phyloP scores from a whole-genome alignment of 768 basidiomycete species.

The Omphalotus guepiniiformis region DNA sequence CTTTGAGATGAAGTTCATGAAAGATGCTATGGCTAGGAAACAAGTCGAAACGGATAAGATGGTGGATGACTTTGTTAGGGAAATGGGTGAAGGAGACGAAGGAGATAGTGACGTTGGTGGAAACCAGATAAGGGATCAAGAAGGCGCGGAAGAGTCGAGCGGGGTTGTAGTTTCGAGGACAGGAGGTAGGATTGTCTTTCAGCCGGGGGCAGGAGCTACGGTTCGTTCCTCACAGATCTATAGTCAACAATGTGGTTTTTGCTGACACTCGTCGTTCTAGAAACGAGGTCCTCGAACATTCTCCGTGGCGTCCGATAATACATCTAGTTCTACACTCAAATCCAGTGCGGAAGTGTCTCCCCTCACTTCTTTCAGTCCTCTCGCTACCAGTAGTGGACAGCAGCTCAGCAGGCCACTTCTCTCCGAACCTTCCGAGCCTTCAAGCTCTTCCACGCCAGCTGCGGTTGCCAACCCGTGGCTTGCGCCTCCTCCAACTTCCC shows the following conservation, averaged over 20 bases:
- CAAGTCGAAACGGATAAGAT: constrained; percentile 51
- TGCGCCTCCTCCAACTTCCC: constrained; percentile 22
- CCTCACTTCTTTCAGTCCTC: constrained; percentile 9
- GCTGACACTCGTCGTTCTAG: background rate
- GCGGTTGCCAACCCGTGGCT: constrained; percentile 79
- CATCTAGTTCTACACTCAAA: constrained; percentile 66
- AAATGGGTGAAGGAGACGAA: constrained; percentile 47
- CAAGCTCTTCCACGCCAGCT: constrained; percentile 17
- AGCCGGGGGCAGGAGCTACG: constrained; percentile 43
- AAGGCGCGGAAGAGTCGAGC: constrained; percentile 19
- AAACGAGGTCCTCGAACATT: background rate
- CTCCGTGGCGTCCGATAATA: constrained; percentile 38
- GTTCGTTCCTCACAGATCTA: background rate
- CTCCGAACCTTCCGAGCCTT: constrained; percentile 7
- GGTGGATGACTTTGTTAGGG: constrained; percentile 69
- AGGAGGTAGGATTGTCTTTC: constrained; percentile 64
- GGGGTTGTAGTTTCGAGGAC: constrained; percentile 49
- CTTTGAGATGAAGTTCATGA: constrained; percentile 99
- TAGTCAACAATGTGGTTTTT: background rate
- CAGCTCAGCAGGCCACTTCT: constrained; percentile 14
- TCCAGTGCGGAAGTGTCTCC: constrained; percentile 37
- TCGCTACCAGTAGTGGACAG: constrained; percentile 1
- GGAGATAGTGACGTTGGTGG: constrained; percentile 28
- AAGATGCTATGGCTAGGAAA: constrained; percentile 76
- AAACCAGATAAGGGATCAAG: constrained; percentile 18